A percentile compares a stretch with the other conserved stretches of the same genome.
phyloP scores from a whole-genome alignment of 2,329 filamentous ascomycete genomes.

The Penicillium sclerotigenum region DNA sequence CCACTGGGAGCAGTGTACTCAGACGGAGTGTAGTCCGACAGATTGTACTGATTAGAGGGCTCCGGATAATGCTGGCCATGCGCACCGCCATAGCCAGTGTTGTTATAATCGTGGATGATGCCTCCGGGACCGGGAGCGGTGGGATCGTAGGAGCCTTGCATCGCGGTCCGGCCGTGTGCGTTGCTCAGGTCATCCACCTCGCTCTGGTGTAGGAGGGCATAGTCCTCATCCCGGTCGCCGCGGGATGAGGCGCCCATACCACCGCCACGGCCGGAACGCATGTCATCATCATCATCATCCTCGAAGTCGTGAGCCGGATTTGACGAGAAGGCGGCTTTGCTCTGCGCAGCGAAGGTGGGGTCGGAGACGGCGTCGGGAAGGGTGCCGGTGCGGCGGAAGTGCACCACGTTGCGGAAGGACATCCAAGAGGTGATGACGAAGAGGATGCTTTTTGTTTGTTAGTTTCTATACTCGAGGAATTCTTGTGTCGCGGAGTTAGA shows the following conservation, averaged over 20 bases:
- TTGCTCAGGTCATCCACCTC: slow-evolving; percentile 44
- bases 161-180: slow-evolving; percentile 33
- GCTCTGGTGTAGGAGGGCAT: slow-evolving; percentile 50
- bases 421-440: slow-evolving; percentile 54
- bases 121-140: slow-evolving; percentile 31
- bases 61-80: slow-evolving; percentile 35
- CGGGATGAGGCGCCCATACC: slow-evolving; percentile 42
- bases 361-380: slow-evolving; percentile 48
- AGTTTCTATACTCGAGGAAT: background rate
- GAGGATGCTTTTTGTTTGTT: slow-evolving; percentile 44
- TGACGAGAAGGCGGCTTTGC: slow-evolving; percentile 48
- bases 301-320: slow-evolving; percentile 47
- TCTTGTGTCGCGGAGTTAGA: background rate
- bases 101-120: slow-evolving; percentile 39
- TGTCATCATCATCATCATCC: slow-evolving; percentile 46
- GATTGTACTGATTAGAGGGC: slow-evolving; percentile 3
- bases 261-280: slow-evolving; percentile 39
- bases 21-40: slow-evolving; percentile 8
- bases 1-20: slow-evolving; percentile 13
- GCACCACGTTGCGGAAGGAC: slow-evolving; percentile 54
- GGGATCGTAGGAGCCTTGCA: slow-evolving; percentile 42
- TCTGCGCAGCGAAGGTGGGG: slow-evolving; percentile 50
- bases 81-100: slow-evolving; percentile 41
- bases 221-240: slow-evolving; percentile 49
- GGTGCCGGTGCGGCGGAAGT: slow-evolving; percentile 57